Conservation (phyloP, 176 grass and related monocot species). For the Echinochloa phyllopogon region DNA sequence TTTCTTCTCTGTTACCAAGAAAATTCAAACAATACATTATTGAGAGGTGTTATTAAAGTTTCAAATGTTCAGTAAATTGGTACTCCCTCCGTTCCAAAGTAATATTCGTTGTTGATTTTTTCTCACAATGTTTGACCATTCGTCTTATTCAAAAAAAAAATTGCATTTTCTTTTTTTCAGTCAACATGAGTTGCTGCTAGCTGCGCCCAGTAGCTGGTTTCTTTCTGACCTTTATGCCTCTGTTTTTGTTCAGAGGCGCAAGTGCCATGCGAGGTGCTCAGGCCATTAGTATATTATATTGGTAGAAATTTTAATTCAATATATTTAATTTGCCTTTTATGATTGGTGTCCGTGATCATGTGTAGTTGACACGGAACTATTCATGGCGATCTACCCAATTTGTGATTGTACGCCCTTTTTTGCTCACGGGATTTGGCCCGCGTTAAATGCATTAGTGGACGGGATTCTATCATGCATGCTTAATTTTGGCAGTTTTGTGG, state of each 20-base stretch:
- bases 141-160: too few species aligned
- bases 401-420: too few species aligned
- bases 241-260: neutral
- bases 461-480: neutral
- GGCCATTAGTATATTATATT: neutral
- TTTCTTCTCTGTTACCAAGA: neutral
- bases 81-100: too few species aligned
- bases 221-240: neutral
- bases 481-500: neutral
- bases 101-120: too few species aligned
- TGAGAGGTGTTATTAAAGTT: neutral
- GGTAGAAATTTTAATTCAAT: neutral
- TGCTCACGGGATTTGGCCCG: neutral
- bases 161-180: too few species aligned
- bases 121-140: too few species aligned
- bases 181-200: too few species aligned
- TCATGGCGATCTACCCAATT: neutral
- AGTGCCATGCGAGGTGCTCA: neutral
- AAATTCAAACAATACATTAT: neutral
- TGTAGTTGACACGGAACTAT: neutral
- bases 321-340: neutral
- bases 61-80: neutral
- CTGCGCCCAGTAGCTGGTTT: too few species aligned
- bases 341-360: neutral
- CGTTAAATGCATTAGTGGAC: neutral